Evolutionary conservation across 225 moss, liverwort and hornwort genomes (phyloP), one percentile per base, ranked within the genome.

Genomic region (Bryum argenteum): DNA sequence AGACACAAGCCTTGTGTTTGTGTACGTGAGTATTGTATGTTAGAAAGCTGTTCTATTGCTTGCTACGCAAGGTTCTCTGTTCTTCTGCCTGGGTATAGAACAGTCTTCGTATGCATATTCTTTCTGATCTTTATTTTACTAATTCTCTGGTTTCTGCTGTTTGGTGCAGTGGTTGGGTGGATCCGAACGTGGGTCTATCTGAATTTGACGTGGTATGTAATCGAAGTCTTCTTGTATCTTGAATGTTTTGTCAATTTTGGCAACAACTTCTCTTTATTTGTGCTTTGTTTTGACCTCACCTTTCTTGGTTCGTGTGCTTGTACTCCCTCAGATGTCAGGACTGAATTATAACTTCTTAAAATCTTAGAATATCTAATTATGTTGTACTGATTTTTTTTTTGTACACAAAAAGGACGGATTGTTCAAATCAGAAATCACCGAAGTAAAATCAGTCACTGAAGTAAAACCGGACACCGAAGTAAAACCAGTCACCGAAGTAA

Each of bases 81-180:
- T 33, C 33, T 56, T 18, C 20, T 58, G 9, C 4, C 17, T 56
- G 63, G 44, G 58, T 45, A 54, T 63, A 20, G 54, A 55, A 18
- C 41, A 65, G 45, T 66, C 68, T 6, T 59, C 5, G 7, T 9
- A 5, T 28, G 37, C 61, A 71, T 28, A 21, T 67, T 58, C 52
- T 62, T 43, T 43, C 40, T 5, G 24, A 33, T 13, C 26, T 21
- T 28, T 71, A 17, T 61, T 19, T 67, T 61, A 19, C 24, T 74
- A 14, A 71, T 33, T 47, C 24, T 23, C 60, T 60, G 19, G 54
- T 18, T 40, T 78, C 52, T 73, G 65, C 40, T 77, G 75, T 63
- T 88, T 72, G 66, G 67, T 94, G 82, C 94, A 98, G 94, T 91
- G 98, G 92, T 72, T 98, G 98, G 98, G 89, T 98, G 75, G 88